phyloP scores from a whole-genome alignment of 176 grass and related monocot species.

The Avena eriantha region DNA sequence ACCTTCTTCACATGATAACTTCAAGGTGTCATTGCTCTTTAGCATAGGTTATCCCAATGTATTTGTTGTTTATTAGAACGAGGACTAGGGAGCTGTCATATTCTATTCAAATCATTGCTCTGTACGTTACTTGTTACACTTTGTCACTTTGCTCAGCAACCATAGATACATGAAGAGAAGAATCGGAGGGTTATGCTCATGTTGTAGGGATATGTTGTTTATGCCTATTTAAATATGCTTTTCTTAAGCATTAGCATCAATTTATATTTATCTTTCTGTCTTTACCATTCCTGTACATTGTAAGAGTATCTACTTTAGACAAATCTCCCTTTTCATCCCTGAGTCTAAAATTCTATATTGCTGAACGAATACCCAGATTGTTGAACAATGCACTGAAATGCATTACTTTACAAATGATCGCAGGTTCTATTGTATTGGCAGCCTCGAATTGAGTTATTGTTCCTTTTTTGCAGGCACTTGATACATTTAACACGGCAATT shows the following conservation, averaged over 20 bases:
- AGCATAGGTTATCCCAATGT: conserved; percentile 1
- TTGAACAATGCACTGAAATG: not conserved
- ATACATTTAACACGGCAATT: conserved; percentile 96
- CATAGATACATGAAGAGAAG: conserved; percentile 19
- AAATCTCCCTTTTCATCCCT: not conserved
- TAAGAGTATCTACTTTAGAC: not conserved
- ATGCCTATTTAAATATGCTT: conserved; percentile 4
- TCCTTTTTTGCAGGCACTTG: conserved; percentile 65
- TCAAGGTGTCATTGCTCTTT: not conserved
- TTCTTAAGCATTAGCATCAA: not conserved
- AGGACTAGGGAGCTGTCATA: not conserved
- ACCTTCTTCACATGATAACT: not conserved
- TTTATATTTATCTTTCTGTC: not conserved
- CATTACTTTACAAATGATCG: not conserved
- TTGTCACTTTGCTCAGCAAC: conserved; percentile 31
- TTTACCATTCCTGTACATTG: not conserved
- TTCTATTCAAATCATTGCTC: conserved; percentile 14
- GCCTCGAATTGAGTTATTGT: conserved; percentile 13
- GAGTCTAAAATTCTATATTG: not conserved
- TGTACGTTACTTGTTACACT: not conserved
- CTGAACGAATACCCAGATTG: not conserved
- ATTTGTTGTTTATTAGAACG: not conserved
- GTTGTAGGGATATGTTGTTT: conserved; percentile 2
- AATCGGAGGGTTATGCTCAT: not conserved
- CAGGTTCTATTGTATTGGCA: not conserved